phyloP scores from a whole-genome alignment of 106 monocot species.

The Apostasia ramifera region DNA sequence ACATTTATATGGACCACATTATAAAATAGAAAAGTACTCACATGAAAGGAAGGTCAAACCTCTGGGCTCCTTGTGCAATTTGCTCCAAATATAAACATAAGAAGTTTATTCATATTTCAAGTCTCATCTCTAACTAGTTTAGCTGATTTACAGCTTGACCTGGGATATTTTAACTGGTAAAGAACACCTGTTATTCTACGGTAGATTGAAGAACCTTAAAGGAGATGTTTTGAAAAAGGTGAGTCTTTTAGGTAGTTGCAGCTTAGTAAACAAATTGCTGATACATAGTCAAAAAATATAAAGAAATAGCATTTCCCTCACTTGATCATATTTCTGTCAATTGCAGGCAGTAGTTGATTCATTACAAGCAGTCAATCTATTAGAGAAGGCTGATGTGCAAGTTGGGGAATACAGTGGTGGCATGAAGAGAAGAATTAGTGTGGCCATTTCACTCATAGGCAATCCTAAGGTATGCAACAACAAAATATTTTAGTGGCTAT shows the following conservation, averaged over 20 bases:
- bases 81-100: too few species aligned
- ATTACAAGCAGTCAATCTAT: constrained; percentile 32
- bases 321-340: background rate
- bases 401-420: constrained; percentile 49
- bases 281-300: background rate
- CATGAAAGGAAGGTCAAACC: too few species aligned
- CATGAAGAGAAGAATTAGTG: constrained; percentile 64
- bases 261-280: background rate
- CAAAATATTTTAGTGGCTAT: background rate
- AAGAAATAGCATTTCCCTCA: background rate
- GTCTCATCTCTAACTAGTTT: background rate
- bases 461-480: constrained; percentile 25
- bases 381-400: constrained; percentile 22
- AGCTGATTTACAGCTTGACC: constrained; percentile 19
- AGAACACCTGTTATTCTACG: constrained; percentile 45
- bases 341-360: constrained; percentile 55
- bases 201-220: constrained; percentile 50
- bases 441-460: constrained; percentile 63
- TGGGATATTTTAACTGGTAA: constrained; percentile 36
- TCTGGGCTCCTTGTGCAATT: too few species aligned
- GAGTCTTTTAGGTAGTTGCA: background rate
- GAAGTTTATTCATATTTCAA: too few species aligned
- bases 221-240: constrained; percentile 25
- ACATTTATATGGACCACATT: too few species aligned
- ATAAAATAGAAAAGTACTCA: too few species aligned